Evolutionary conservation across 768 basidiomycete species (phyloP), one percentile per base, ranked within the genome.

Genomic region (Grammothele lineata): DNA sequence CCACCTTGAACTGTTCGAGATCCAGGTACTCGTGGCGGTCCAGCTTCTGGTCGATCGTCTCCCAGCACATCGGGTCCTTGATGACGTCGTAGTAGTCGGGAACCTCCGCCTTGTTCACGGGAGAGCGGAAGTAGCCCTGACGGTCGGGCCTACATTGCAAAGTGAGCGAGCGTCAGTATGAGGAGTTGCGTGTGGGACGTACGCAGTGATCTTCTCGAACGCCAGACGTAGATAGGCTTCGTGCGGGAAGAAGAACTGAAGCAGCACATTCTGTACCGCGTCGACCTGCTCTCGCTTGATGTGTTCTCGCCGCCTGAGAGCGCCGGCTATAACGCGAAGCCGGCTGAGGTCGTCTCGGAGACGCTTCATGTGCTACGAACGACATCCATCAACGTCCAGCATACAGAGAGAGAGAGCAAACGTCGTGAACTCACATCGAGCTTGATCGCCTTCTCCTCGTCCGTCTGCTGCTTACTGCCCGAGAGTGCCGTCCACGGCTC

Each of bases 401-500:
- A 50, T 17, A 50, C 38, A 26, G n/a, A n/a, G n/a, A n/a, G n/a
- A n/a, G n/a, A n/a, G n/a, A 23, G 38, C 19, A 53, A 37, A 55
- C 44, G 30, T 40, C 37, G 19, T 3, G 32, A 55, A 57, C 83
- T 14, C 45, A 92, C 93, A 66, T 89, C 82, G 18, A 96, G 76
- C 58, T 90, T 92, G 71, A 81, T 74, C 8, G 72, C 65, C 65
- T 87, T 91, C 51, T 96, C 91, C 50, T 87, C 85, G 17, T 93
- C 89, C 4, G 82, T 89, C 58, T 90, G 76, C 24, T 77, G 63
- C 54, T 79, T 79, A 6, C 70, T 69, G 5, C 74, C 74, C 15
- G 81, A 76, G 34, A 77, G 81, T 3, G 91, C 90, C 1, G 94
- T 97, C 96, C 96, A 98, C 0, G 96, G 95, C 69, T 99, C 95